Percentiles rank a stretch among this genome's conserved stretches.
Evolutionary conservation across 2,329 filamentous ascomycete species (phyloP).

Genomic region (Penicillium decumbens): DNA sequence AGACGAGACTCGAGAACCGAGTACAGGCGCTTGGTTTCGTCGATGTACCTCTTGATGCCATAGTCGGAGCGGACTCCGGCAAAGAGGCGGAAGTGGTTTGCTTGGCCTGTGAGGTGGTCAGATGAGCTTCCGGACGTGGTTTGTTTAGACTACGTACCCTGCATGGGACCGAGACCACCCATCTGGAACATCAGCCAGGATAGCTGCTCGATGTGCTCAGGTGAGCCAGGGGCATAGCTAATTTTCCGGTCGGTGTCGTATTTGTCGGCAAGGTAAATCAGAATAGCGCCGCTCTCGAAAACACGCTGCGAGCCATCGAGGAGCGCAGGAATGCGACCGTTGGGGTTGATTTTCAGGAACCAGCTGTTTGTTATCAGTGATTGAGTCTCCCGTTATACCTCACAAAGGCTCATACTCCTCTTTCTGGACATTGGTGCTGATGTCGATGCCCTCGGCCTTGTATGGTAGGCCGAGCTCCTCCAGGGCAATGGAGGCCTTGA

Average conservation of each 20-base stretch:
- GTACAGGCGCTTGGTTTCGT: constrained; percentile 48
- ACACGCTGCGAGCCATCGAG: constrained; percentile 39
- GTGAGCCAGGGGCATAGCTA: constrained; percentile 41
- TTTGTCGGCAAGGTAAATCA: constrained; percentile 44
- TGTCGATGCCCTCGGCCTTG: constrained; percentile 38
- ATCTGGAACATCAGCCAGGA: constrained; percentile 48
- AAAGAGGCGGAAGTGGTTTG: constrained; percentile 47
- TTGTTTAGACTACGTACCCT: constrained; percentile 22
- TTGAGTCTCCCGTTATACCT: background rate
- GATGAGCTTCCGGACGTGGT: background rate
- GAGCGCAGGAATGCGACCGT: constrained; percentile 47
- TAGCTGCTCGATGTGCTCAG: constrained; percentile 44
- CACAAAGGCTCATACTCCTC: constrained; percentile 24
- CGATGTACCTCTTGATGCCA: constrained; percentile 46
- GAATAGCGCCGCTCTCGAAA: constrained; percentile 46
- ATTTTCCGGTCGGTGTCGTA: constrained; percentile 45
- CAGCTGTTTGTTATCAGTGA: constrained; percentile 23
- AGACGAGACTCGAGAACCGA: constrained; percentile 45
- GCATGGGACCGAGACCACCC: constrained; percentile 40
- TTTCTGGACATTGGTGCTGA: constrained; percentile 44
- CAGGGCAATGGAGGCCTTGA: constrained; percentile 37
- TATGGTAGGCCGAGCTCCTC: constrained; percentile 37
- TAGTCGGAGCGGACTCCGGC: constrained; percentile 43
- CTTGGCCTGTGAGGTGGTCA: constrained; percentile 35
- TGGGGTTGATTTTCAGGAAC: constrained; percentile 49